Evolutionary conservation across 2,329 filamentous ascomycete species (phyloP), one percentile per base, ranked within the genome.

Genomic region (Ceratocystis smalleyi): DNA sequence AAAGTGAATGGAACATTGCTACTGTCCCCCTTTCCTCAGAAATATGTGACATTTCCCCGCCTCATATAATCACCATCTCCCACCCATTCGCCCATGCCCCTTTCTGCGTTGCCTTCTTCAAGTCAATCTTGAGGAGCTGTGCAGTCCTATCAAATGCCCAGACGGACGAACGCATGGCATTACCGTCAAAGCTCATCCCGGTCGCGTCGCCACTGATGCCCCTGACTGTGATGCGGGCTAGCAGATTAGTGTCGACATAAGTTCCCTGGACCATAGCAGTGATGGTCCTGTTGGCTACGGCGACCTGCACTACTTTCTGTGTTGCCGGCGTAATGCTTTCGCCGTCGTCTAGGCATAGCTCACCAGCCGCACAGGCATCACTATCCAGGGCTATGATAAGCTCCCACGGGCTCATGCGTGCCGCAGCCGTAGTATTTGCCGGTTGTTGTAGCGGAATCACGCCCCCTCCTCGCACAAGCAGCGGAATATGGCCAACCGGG

Each of bases 291-390:
- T 71, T 68, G 1, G 72, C 71, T 0, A 76, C 77, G 1, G 73
- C 71, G 67, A 84, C 80, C 69, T 77, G 70, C 27, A 89, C 79
- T 66, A 77, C 77, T 4, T 84, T 77, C 0, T 79, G 84, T 0
- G 77, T 43, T 3, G 74, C 67, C 72, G 88, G 87, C 66, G 81
- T 75, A 61, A 91, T 69, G 30, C 80, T 84, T 66, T 84, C 83
- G 7, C 89, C 89, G 67, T 95, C 89, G 69, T 94, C 89, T 4
- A 94, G 75, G 71, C 91, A 94, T 65, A 94, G 76, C 62, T 78
- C 77, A 0, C 89, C 89, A 1, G 71, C 72, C 0, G 89, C 89
- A 5, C 75, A 81, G 2, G 85, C 87, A 62, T 86, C 75, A 0
- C 71, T 70, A 5, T 80, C 83, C 0, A 87, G 79, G 0, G 88